Base-by-base conservation (phyloP, 352 stramenopile species). In the Aphanomyces stellatus region DNA sequence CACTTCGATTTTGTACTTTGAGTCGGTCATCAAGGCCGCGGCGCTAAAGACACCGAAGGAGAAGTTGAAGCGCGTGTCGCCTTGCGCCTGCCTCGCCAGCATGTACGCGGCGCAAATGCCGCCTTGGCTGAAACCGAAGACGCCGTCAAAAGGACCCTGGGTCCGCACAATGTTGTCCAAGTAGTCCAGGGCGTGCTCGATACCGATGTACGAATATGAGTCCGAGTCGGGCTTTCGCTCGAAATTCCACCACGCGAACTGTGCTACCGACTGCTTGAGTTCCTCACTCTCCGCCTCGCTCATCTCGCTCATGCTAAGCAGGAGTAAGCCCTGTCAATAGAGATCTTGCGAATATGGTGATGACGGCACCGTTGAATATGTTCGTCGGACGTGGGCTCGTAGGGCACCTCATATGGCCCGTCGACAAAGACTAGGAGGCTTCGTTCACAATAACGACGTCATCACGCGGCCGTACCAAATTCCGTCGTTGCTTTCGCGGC, bases 51-150 rank as follows among this genome's bases (percentile, higher is more conserved):
- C 81, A 31, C 75, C 80, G 33, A 93, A 93, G 33, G 69, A 73
- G 65, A 95, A 95, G 0, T 61, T 48, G 37, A 88, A 89, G 0
- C 77, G 73, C 31, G 75, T 81, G 24, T 82, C 70, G 0, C 81
- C 72, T 33, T 69, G 69, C 15, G 76, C 82, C 74, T 93, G 84
- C 65, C 76, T 72, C 43, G 90, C 81, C 22, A 95, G 69, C 24
- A 93, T 75, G 33, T 88, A 35, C 0, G 78, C 83, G 0, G 85
- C 79, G 60, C 91, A 82, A 30, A 81, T 85, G 19, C 83, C 86
- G 35, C 86, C 86, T 59, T 93, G 85, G 65, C 84, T 93, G 65
- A 95, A 95, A 33, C 86, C 86, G 46, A 93, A 90, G 35, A 95
- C 77, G 22, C 87, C 87, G 42, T 93, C 79, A 56, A 95, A 95